Evolutionary conservation across 1,284 basidiomycete species (phyloP).

Genomic region (Lentinula novae-zelandiae): DNA sequence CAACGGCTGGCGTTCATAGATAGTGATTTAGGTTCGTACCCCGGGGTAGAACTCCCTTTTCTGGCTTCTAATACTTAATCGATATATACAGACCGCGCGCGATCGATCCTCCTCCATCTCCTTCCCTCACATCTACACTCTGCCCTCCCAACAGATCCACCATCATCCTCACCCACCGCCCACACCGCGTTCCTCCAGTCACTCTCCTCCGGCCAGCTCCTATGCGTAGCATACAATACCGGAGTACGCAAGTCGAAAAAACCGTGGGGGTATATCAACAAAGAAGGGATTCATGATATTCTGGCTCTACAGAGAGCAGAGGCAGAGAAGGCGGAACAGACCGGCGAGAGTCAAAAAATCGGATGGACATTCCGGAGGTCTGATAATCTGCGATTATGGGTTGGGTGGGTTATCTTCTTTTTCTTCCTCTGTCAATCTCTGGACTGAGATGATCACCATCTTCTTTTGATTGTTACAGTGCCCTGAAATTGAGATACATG

Average conservation of each 20-base stretch:
- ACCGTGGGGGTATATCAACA: constrained; percentile 85
- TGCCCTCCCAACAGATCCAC: constrained; percentile 36
- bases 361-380: constrained; percentile 81
- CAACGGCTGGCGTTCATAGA: constrained; percentile 47
- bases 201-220: constrained; percentile 73
- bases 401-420: constrained; percentile 52
- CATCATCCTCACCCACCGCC: not conserved
- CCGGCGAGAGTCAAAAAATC: constrained; percentile 36
- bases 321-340: constrained; percentile 28
- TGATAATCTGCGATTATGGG: constrained; percentile 81
- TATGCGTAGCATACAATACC: constrained; percentile 78
- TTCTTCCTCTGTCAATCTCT: not conserved
- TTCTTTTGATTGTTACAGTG: constrained; percentile 38
- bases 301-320: constrained; percentile 51
- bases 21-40: constrained; percentile 53
- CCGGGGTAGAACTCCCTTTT: constrained; percentile 6
- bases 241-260: constrained; percentile 75
- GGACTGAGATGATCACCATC: not conserved
- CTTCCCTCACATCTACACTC: constrained; percentile 46
- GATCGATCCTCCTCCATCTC: constrained; percentile 55
- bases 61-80: constrained; percentile 4
- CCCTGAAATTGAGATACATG: constrained; percentile 76
- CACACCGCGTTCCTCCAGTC: constrained; percentile 46
- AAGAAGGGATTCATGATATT: constrained; percentile 77
- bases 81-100: constrained; percentile 47